Evolutionary conservation across 1,284 basidiomycete genomes (phyloP).

Genomic region (Sphagnurus paluster): DNA sequence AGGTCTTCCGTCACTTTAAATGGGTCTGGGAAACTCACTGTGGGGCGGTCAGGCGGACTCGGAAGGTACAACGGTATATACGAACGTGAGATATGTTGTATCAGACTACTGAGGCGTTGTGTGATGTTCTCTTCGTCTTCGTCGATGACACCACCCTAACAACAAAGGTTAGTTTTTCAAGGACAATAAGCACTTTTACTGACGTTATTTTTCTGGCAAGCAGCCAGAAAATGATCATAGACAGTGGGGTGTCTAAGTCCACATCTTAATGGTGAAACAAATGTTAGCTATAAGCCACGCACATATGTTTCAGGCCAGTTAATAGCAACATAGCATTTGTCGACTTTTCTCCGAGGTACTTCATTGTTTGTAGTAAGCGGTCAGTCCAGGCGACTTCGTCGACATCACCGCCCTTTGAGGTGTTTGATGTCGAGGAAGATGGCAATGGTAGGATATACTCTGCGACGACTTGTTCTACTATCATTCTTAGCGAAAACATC

Average conservation of each 20-base stretch:
- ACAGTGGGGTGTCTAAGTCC: conserved; percentile 57
- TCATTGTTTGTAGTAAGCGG: conserved; percentile 75
- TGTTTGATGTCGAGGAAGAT: conserved; percentile 38
- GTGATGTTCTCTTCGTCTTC: conserved; percentile 68
- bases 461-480: conserved; percentile 66
- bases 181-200: conserved; percentile 26
- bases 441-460: conserved; percentile 85
- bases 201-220: conserved; percentile 81
- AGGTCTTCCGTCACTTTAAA: conserved; percentile 81
- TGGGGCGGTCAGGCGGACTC: not conserved
- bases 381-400: conserved; percentile 88
- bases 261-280: conserved; percentile 2
- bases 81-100: conserved; percentile 64
- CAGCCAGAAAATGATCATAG: conserved; percentile 65
- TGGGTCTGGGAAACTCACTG: conserved; percentile 66
- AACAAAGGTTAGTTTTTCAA: conserved; percentile 7
- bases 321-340: conserved; percentile 60
- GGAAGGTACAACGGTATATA: conserved; percentile 12
- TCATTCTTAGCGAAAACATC: conserved; percentile 37
- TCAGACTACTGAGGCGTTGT: conserved; percentile 51
- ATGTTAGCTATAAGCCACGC: conserved; percentile 27
- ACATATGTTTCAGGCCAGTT: conserved; percentile 63
- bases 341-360: conserved; percentile 63
- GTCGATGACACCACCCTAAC: conserved; percentile 84
- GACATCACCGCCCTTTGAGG: conserved; percentile 58